phyloP scores from a whole-genome alignment of 2,329 filamentous ascomycete genomes.

The Ceratocystis smalleyi region DNA sequence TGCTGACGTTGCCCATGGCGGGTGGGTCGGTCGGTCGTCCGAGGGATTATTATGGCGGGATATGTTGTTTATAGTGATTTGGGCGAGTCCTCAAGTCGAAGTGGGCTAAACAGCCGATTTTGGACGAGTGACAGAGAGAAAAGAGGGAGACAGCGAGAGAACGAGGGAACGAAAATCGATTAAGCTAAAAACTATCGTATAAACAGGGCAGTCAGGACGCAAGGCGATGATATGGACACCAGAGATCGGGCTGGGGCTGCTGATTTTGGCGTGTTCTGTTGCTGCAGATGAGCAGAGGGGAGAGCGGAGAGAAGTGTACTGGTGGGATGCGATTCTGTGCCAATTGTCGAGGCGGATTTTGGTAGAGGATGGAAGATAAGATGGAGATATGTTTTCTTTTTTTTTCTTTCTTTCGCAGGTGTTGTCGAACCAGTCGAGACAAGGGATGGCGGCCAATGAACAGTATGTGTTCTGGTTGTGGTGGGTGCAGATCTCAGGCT shows the following conservation, averaged over 20 bases:
- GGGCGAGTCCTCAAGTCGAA: not conserved
- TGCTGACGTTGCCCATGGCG: slow-evolving; percentile 82
- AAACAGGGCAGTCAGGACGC: too few relatives aligned
- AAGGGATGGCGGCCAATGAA: not conserved
- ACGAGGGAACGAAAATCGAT: not conserved
- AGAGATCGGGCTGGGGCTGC: not conserved
- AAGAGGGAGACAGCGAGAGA: not conserved
- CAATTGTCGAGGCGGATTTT: not conserved
- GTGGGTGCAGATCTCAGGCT: not conserved
- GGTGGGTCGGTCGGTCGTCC: not conserved
- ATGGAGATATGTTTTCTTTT: not conserved
- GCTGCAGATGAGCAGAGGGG: not conserved
- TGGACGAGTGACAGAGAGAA: not conserved
- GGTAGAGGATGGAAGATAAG: not conserved
- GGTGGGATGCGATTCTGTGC: not conserved
- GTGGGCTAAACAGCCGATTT: not conserved
- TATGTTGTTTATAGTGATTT: not conserved
- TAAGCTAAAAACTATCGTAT: too few relatives aligned
- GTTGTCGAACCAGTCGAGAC: slow-evolving; percentile 1
- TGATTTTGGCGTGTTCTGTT: too few relatives aligned
- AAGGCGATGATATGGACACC: not conserved
- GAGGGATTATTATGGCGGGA: not conserved
- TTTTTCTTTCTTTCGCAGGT: not conserved
- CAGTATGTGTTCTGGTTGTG: not conserved
- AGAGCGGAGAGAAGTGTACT: not conserved